Base-by-base conservation (phyloP, 305 asterid genomes). In the Solanum hybrid region DNA sequence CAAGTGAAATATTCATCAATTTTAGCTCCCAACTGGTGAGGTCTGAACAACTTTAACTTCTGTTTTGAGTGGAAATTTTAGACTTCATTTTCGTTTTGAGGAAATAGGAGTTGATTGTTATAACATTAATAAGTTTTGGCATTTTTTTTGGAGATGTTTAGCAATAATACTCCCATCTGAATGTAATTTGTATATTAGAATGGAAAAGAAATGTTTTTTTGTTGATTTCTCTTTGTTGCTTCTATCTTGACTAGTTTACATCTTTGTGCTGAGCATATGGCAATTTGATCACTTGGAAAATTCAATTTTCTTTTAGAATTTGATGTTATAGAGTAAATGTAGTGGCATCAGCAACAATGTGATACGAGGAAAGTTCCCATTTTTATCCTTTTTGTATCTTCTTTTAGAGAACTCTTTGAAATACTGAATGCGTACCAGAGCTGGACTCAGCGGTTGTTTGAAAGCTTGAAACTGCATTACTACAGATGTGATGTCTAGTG, bases 1-100 rank as follows among this genome's bases (percentile, higher is more conserved):
- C 87, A 96, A 96, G 94, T 97, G 94, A 96, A 26, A 83, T 11
- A 12, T 64, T 35, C 9, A 34, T 24, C 78, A n/a, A 28, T 46
- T 28, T 83, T 31, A 5, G 9, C 67, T 86, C 57, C 71, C 51
- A 64, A 71, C n/a, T 37, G 69, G 18, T 87, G 89, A 87, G 89
- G 81, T 67, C 46, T 37, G 82, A 36, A 71, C 28, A 87, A 67
- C 61, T 64, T 71, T 31, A 51, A 84, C 88, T 51, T 84, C 28
- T 51, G 88, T 20, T 51, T 83, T 83, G 39, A 83, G 28, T 83
- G 87, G 11, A 42, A 42, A 9, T 83, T 83, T 83, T 46, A 42
- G 73, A 83, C 87, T 83, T 83, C 87, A 22, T 36, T 78, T 11
- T 78, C 6, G 11, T 22, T 35, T 78, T 1, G 86, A 39, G 67